A percentile compares a stretch with the other conserved stretches of the same genome.
Evolutionary conservation across 805 yeast genomes (phyloP).

Genomic region (Isabelozyma gotoi): DNA sequence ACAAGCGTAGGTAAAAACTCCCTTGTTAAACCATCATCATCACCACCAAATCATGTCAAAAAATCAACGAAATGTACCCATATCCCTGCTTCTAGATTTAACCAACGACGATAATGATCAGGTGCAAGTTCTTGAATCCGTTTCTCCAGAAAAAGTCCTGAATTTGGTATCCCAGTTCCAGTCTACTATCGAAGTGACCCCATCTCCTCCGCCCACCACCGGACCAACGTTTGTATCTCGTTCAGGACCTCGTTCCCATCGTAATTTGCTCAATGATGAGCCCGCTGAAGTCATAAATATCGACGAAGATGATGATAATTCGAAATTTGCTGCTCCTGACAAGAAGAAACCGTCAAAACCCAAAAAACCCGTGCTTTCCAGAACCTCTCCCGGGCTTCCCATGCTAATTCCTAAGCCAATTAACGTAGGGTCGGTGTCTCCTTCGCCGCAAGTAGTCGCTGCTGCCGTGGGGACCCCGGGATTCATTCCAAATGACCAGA

Average conservation of each 20-base stretch:
- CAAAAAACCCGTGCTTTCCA: slow-evolving; percentile 5
- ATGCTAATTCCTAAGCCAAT: slow-evolving; percentile 16
- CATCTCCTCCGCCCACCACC: neutral
- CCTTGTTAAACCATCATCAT: neutral
- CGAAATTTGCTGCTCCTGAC: slow-evolving; percentile 5
- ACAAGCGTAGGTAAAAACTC: too few relatives aligned
- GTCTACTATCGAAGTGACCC: slow-evolving; percentile 21
- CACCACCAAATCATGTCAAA: neutral
- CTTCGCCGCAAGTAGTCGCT: slow-evolving; percentile 6
- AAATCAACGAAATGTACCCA: slow-evolving; percentile 29
- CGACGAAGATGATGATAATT: slow-evolving; percentile 8
- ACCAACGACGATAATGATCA: neutral
- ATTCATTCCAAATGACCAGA: slow-evolving; percentile 18
- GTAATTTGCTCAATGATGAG: neutral
- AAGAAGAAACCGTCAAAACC: slow-evolving; percentile 4
- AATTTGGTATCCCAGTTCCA: slow-evolving; percentile 32
- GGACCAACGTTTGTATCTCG: neutral
- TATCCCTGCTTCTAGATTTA: slow-evolving; percentile 28
- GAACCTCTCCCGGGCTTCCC: slow-evolving; percentile 13
- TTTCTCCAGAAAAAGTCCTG: slow-evolving; percentile 6
- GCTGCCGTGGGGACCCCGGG: slow-evolving; percentile 1
- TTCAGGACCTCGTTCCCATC: neutral
- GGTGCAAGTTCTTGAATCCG: neutral
- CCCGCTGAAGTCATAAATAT: slow-evolving; percentile 1
- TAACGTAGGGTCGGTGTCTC: slow-evolving; percentile 2